phyloP scores from a whole-genome alignment of 2,329 filamentous ascomycete genomes.

The Xylaria arbuscula region DNA sequence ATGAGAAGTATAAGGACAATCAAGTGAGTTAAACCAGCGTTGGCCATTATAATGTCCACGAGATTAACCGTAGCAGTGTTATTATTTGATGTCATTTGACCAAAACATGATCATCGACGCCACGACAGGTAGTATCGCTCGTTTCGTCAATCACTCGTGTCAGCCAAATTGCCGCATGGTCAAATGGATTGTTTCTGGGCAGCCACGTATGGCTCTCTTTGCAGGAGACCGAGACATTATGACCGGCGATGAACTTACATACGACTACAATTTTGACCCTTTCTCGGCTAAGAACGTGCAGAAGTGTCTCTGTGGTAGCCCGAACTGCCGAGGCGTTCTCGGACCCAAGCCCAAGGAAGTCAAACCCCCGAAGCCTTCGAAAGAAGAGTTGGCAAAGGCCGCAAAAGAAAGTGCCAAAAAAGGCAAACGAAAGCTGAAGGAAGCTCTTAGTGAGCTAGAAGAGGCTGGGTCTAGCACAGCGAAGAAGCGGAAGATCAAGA shows the following conservation, averaged over 20 bases:
- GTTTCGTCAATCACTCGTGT: conserved; percentile 98
- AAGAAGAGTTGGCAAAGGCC: conserved; percentile 54
- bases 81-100: conserved; percentile 98
- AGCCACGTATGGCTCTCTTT: conserved; percentile 96
- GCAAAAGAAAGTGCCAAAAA: conserved; percentile 55
- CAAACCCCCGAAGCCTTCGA: conserved; percentile 59
- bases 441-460: conserved; percentile 58
- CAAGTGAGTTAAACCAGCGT: conserved; percentile 68
- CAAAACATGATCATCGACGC: conserved; percentile 99
- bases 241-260: conserved; percentile 95
- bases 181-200: conserved; percentile 94
- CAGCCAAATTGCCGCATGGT: conserved; percentile 97
- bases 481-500: conserved; percentile 62
- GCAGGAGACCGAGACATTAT: conserved; percentile 89
- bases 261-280: conserved; percentile 83
- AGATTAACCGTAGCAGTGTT: conserved; percentile 70
- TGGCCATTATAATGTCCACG: conserved; percentile 20
- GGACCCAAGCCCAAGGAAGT: conserved; percentile 70
- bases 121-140: conserved; percentile 92
- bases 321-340: conserved; percentile 72
- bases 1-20: conserved; percentile 91
- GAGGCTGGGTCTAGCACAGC: conserved; percentile 45
- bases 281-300: conserved; percentile 77
- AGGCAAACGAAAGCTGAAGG: conserved; percentile 68
- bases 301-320: conserved; percentile 71